Conservation (phyloP, 352 stramenopile species). For the Pilasporangium apinafurcum region DNA sequence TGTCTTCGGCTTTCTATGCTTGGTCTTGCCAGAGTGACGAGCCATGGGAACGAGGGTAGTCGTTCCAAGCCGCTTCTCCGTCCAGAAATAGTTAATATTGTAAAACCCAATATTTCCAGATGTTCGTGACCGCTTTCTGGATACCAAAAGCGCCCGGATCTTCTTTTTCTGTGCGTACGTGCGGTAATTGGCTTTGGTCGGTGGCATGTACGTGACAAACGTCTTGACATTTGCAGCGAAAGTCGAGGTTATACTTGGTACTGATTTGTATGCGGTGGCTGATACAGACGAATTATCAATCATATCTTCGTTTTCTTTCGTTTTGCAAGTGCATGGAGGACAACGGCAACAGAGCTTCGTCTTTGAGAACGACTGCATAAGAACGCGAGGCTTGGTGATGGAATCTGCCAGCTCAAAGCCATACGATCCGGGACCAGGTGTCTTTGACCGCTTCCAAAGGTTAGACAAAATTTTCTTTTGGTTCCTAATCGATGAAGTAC, state of each 20-base stretch:
- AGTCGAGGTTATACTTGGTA: neutral
- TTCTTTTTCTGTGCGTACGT: constrained; percentile 18
- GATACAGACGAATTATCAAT: too few relatives aligned
- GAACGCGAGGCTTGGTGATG: constrained; percentile 8
- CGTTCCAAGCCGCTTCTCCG: constrained; percentile 16
- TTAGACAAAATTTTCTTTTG: too few relatives aligned
- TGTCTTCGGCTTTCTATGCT: neutral
- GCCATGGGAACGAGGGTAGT: constrained; percentile 16
- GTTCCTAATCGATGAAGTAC: too few relatives aligned
- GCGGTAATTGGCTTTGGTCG: constrained; percentile 12
- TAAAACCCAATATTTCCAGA: constrained; percentile 14
- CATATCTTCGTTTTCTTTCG: too few relatives aligned
- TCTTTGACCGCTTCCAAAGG: too few relatives aligned
- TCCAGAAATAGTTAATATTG: constrained; percentile 13
- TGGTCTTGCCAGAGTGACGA: neutral
- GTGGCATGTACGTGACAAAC: constrained; percentile 3
- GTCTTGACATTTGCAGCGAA: neutral
- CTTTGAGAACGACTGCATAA: constrained; percentile 1
- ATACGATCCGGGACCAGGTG: too few relatives aligned
- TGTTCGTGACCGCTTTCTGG: constrained; percentile 5
- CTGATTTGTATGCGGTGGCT: neutral
- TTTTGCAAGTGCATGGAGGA: neutral
- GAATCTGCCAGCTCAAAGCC: too few relatives aligned
- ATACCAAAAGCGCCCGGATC: constrained; percentile 11
- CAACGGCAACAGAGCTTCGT: neutral